Conservation (phyloP, 345 rosid species). For the Populus nigra region DNA sequence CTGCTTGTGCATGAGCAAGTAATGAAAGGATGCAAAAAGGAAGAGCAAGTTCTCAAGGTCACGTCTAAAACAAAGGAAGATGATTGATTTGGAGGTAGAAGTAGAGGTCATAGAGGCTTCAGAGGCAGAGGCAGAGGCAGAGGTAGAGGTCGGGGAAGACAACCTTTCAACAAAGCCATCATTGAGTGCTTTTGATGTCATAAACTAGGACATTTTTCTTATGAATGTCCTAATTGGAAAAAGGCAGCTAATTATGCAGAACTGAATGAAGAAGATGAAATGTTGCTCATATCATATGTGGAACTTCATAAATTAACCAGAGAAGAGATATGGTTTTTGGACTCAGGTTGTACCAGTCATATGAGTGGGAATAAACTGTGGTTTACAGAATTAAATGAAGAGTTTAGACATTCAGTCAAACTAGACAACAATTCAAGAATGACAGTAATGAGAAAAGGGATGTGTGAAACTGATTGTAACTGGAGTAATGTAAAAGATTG, state of each 20-base stretch:
- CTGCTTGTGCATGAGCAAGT: not conserved
- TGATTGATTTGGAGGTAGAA: not conserved
- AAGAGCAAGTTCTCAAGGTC: not conserved
- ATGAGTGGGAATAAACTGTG: no score
- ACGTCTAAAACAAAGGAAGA: not conserved
- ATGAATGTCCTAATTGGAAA: not conserved
- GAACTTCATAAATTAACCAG: no score
- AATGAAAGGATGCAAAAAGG: not conserved
- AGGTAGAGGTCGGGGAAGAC: not conserved
- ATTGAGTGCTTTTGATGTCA: not conserved
- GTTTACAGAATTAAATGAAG: not conserved
- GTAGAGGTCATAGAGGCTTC: no score
- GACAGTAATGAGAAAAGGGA: not conserved
- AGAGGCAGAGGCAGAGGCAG: no score
- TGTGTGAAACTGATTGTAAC: no score
- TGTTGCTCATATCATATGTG: accelerated
- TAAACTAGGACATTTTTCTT: not conserved
- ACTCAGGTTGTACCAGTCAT: not conserved
- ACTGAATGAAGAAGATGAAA: not conserved
- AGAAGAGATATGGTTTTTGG: not conserved
- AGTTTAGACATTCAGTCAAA: no score
- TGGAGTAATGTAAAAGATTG: not conserved
- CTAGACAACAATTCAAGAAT: not conserved
- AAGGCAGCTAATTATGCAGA: no score
- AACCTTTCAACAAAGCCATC: not conserved